These are phyloP conservation scores for Oropetium thomaeum DNA, from an alignment of 176 grass and related monocot genomes.

Conservation along the genomic window DNA sequence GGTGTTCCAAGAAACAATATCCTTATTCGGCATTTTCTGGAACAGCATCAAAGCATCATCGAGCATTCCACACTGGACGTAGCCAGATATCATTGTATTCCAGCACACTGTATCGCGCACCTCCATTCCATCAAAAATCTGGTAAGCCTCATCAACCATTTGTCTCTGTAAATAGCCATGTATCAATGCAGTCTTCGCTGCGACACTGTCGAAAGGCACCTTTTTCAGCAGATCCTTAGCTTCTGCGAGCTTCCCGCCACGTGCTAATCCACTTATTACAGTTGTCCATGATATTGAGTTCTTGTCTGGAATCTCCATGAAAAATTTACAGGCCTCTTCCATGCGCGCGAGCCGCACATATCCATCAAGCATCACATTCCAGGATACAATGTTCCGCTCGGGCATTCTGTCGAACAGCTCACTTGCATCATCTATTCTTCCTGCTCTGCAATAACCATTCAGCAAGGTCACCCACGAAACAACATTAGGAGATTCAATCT, in stretches of 20 bases:
- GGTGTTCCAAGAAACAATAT: constrained; percentile 65
- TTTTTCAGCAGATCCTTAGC: constrained; percentile 45
- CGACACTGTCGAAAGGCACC: constrained; percentile 48
- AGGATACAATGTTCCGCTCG: constrained; percentile 40
- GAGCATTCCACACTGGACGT: constrained; percentile 48
- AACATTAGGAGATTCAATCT: constrained; percentile 40
- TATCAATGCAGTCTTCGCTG: constrained; percentile 61
- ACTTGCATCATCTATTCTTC: constrained; percentile 37
- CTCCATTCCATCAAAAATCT: constrained; percentile 51
- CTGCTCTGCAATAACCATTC: constrained; percentile 44
- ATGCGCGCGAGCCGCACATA: constrained; percentile 26
- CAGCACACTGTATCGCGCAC: constrained; percentile 45
- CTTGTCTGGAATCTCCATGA: constrained; percentile 44
- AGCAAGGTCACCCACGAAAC: constrained; percentile 62
- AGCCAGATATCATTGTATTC: constrained; percentile 70
- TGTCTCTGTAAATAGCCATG: constrained; percentile 48
- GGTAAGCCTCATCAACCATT: constrained; percentile 34
- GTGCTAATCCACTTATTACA: constrained; percentile 46
- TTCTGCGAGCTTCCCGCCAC: constrained; percentile 46
- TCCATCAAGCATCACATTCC: constrained; percentile 62
- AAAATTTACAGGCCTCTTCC: constrained; percentile 44
- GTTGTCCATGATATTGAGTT: constrained; percentile 55
- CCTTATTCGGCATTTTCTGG: constrained; percentile 53
- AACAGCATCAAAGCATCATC: constrained; percentile 47
- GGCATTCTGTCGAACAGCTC: constrained; percentile 54